Conservation (phyloP, 345 rosid species). For the Dipteronia sinensis region DNA sequence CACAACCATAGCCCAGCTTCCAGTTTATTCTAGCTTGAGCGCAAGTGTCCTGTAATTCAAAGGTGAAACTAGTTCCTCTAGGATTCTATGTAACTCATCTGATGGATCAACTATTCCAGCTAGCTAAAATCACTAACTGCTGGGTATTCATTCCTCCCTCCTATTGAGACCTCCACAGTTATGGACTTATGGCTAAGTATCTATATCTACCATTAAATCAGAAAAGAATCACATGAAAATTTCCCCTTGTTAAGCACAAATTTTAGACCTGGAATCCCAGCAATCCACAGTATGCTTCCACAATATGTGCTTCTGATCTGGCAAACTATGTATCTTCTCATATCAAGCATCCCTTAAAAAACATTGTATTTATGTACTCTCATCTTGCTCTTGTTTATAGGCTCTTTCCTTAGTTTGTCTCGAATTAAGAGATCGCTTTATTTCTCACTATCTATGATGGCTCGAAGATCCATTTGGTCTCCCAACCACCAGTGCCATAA, state of each 20-base stretch:
- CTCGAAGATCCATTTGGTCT: neutral
- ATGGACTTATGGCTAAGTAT: neutral
- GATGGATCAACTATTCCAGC: neutral
- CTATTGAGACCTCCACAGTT: neutral
- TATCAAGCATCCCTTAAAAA: neutral
- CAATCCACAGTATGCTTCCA: neutral
- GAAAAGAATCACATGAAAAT: neutral
- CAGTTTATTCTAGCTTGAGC: conserved; percentile 11
- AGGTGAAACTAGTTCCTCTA: neutral
- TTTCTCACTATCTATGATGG: too few relatives aligned
- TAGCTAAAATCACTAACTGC: neutral
- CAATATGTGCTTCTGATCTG: neutral
- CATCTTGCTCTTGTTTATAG: neutral
- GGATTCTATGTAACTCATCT: conserved; percentile 4
- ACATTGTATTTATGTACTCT: neutral
- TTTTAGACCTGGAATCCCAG: neutral
- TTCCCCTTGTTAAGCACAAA: neutral
- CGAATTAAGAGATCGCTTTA: too few relatives aligned
- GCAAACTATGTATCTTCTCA: neutral
- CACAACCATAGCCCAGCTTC: neutral
- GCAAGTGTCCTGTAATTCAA: neutral
- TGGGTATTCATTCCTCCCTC: neutral
- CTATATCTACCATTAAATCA: neutral
- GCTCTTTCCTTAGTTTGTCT: neutral
- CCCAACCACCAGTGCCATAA: too few relatives aligned